Conservation (phyloP, 2,329 filamentous ascomycete genomes). For the Aspergillus hortae region DNA sequence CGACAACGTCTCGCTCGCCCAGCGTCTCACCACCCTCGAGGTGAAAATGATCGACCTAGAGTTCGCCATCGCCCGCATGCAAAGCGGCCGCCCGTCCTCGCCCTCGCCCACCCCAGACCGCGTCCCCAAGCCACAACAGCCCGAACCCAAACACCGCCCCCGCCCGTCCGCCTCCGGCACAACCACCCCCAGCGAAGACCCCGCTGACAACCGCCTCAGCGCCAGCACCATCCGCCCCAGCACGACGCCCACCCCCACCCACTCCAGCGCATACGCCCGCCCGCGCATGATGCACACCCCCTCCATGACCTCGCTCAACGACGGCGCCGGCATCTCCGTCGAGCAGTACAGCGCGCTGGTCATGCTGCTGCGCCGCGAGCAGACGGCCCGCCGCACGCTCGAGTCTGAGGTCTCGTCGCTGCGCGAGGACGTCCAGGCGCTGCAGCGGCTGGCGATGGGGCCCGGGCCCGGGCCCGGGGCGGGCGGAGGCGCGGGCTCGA, state of each 20-base stretch:
- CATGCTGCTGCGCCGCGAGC: conserved; percentile 44
- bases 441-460: conserved; percentile 25
- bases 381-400: conserved; percentile 43
- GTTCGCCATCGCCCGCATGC: conserved; percentile 48
- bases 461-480: neutral
- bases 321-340: conserved; percentile 37
- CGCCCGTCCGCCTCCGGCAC: conserved; percentile 4
- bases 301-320: conserved; percentile 29
- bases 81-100: conserved; percentile 28
- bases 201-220: conserved; percentile 21
- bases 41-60: conserved; percentile 51
- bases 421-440: conserved; percentile 38
- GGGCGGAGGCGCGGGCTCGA: conserved; percentile 4
- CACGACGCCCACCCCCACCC: conserved; percentile 18
- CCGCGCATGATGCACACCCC: conserved; percentile 18
- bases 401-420: conserved; percentile 43
- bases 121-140: conserved; percentile 4
- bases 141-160: neutral
- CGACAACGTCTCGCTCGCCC: conserved; percentile 40
- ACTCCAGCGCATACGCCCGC: conserved; percentile 4
- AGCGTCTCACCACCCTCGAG: conserved; percentile 48
- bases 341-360: conserved; percentile 48
- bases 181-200: conserved; percentile 6
- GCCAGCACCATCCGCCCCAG: conserved; percentile 32
- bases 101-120: conserved; percentile 1